These are phyloP conservation scores for Dactylellina leptospora DNA, from an alignment of 2,329 filamentous ascomycete genomes.

Conservation along the genomic window DNA sequence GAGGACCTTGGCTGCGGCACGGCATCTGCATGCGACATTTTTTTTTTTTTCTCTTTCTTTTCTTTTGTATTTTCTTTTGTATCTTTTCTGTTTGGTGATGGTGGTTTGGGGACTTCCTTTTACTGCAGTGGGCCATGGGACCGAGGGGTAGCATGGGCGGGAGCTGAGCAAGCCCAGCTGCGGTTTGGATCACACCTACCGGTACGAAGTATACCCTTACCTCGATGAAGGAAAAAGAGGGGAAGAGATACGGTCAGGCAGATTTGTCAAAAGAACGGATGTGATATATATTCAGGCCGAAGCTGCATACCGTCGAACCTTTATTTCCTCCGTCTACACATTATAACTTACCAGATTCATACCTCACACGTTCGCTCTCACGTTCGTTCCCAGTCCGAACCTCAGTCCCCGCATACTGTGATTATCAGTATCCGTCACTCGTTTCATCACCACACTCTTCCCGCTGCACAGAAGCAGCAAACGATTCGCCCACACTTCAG, in stretches of 20 bases:
- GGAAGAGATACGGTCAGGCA: slow-evolving; percentile 1
- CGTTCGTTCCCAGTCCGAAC: no score
- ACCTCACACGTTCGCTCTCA: slow-evolving; percentile 27
- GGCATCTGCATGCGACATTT: slow-evolving; percentile 43
- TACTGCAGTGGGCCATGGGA: slow-evolving; percentile 38
- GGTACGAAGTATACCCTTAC: slow-evolving; percentile 13
- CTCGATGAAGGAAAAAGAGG: slow-evolving; percentile 29
- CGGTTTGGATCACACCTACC: slow-evolving; percentile 42
- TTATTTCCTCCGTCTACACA: no score
- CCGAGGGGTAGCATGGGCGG: slow-evolving; percentile 43
- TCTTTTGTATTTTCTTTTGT: no score
- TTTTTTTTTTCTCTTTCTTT: no score
- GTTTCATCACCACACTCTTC: slow-evolving; percentile 16
- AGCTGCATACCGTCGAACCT: slow-evolving; percentile 12
- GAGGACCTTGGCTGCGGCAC: slow-evolving; percentile 32
- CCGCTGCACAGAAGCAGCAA: slow-evolving; percentile 21
- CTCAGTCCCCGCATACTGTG: background rate
- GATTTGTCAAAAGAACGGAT: slow-evolving; percentile 33
- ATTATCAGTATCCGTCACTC: slow-evolving; percentile 17
- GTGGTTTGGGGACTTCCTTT: slow-evolving; percentile 20
- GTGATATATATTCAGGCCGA: slow-evolving; percentile 34
- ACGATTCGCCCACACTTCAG: slow-evolving; percentile 17
- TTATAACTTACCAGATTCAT: no score
- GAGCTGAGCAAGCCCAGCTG: slow-evolving; percentile 41
- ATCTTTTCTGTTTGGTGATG: slow-evolving; percentile 19